Percentiles rank a stretch among this genome's conserved stretches.
phyloP scores from a whole-genome alignment of 768 basidiomycete genomes.

The Calocera cornea region DNA sequence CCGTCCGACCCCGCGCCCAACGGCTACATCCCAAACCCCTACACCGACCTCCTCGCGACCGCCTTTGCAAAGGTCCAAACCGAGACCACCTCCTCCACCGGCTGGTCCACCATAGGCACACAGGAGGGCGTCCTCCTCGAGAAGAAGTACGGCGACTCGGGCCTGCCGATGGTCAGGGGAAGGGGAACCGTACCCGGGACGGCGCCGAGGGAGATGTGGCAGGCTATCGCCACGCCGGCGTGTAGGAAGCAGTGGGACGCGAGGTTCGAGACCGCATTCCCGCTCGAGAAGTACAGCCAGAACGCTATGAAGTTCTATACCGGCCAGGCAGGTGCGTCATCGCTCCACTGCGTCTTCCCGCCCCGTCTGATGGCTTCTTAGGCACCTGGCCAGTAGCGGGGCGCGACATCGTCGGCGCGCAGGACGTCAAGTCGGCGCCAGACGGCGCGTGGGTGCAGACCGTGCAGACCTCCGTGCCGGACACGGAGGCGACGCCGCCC shows the following conservation, averaged over 20 bases:
- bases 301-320: constrained; percentile 9
- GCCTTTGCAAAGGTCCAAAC: constrained; percentile 12
- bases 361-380: not conserved
- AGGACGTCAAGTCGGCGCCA: constrained; percentile 5
- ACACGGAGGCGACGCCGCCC: constrained; percentile 7
- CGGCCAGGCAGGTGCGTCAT: constrained; percentile 11
- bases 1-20: not conserved
- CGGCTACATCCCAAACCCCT: constrained; percentile 2
- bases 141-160: constrained; percentile 12
- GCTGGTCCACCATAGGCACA: constrained; percentile 12
- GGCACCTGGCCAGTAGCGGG: not conserved
- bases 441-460: constrained; percentile 11
- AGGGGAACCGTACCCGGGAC: constrained; percentile 11
- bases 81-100: constrained; percentile 13
- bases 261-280: not conserved
- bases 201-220: constrained; percentile 10
- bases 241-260: constrained; percentile 6
- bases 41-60: constrained; percentile 7
- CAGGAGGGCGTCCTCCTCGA: constrained; percentile 13
- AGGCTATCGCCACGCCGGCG: constrained; percentile 8
- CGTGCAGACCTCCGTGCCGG: constrained; percentile 13
- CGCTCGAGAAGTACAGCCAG: constrained; percentile 1
- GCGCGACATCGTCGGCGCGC: constrained; percentile 13
- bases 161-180: constrained; percentile 13
- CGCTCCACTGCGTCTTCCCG: not conserved